Conservation (phyloP, 192 early-diverging fungal species). For the Coemansia sp. region DNA sequence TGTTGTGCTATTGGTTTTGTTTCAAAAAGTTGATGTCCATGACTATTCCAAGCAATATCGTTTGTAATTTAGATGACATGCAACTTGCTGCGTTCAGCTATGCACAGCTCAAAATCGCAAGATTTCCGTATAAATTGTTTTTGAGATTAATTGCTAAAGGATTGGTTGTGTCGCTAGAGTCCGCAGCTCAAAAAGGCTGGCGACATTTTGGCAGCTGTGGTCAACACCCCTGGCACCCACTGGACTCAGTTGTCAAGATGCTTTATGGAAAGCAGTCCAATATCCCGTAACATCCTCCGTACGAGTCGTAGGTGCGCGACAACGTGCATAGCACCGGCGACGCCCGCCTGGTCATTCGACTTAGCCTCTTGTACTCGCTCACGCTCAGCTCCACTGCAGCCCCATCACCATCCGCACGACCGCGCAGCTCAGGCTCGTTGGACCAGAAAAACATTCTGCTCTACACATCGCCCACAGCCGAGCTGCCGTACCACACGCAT, state of each 20-base stretch:
- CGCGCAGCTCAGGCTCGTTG: slow-evolving; percentile 34
- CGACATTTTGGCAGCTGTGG: slow-evolving; percentile 42
- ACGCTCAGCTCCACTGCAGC: slow-evolving; percentile 8
- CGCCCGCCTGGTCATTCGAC: slow-evolving; percentile 58
- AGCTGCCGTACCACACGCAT: slow-evolving; percentile 37
- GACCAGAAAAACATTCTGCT: slow-evolving; percentile 57
- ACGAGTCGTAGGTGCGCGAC: slow-evolving; percentile 36
- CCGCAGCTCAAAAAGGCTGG: slow-evolving; percentile 54
- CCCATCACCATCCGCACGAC: slow-evolving; percentile 33
- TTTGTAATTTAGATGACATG: no score
- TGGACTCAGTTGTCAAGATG: slow-evolving; percentile 57
- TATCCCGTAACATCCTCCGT: no score
- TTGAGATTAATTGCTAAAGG: no score
- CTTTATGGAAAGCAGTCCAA: slow-evolving; percentile 57
- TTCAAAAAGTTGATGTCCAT: no score
- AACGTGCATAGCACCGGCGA: slow-evolving; percentile 52
- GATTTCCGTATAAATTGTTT: no score
- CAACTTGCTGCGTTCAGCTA: no score
- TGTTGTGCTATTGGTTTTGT: no score
- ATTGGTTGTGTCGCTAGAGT: no score
- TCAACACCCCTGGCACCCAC: slow-evolving; percentile 58
- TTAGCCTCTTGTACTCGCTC: slow-evolving; percentile 58
- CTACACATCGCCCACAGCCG: slow-evolving; percentile 47
- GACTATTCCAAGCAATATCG: no score
- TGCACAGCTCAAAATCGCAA: no score